These are phyloP conservation scores for Calonectria montana DNA, from an alignment of 2,329 filamentous ascomycete genomes.

Conservation along the genomic window DNA sequence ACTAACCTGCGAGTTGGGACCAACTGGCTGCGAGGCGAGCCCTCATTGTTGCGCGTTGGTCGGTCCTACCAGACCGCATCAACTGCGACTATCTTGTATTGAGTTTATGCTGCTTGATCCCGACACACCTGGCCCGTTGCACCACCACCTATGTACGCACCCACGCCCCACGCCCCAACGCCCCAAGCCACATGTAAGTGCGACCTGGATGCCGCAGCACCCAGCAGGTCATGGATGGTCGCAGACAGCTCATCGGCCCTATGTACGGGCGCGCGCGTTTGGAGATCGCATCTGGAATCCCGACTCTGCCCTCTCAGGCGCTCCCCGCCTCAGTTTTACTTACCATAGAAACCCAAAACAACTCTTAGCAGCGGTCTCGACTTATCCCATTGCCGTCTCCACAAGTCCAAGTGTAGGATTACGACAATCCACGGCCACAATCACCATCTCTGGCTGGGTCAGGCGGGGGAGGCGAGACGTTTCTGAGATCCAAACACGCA, in stretches of 20 bases:
- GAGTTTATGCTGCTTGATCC: constrained; percentile 15
- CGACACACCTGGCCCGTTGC: constrained; percentile 11
- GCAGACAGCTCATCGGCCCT: constrained; percentile 27
- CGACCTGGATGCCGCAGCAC: constrained; percentile 16
- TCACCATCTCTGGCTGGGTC: constrained; percentile 13
- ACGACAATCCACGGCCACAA: constrained; percentile 21
- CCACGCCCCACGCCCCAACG: background rate
- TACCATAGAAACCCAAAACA: constrained; percentile 14
- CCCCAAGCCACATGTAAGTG: constrained; percentile 14
- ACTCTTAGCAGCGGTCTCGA: constrained; percentile 25
- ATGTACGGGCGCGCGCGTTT: constrained; percentile 17
- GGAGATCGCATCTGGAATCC: constrained; percentile 23
- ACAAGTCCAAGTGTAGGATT: constrained; percentile 23
- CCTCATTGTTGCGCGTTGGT: constrained; percentile 8
- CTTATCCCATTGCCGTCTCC: constrained; percentile 26
- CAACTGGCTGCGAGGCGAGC: constrained; percentile 8
- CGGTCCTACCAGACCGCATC: background rate
- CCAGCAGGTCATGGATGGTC: constrained; percentile 20
- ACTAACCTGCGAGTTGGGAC: background rate
- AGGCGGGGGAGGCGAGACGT: constrained; percentile 28
- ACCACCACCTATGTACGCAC: background rate
- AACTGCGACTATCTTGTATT: background rate
- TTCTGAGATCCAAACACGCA: constrained; percentile 24
- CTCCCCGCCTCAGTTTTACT: constrained; percentile 23
- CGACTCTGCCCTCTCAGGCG: constrained; percentile 29